Evolutionary conservation across 148 eudicot genomes (phyloP).

Genomic region (Cornus controversa): DNA sequence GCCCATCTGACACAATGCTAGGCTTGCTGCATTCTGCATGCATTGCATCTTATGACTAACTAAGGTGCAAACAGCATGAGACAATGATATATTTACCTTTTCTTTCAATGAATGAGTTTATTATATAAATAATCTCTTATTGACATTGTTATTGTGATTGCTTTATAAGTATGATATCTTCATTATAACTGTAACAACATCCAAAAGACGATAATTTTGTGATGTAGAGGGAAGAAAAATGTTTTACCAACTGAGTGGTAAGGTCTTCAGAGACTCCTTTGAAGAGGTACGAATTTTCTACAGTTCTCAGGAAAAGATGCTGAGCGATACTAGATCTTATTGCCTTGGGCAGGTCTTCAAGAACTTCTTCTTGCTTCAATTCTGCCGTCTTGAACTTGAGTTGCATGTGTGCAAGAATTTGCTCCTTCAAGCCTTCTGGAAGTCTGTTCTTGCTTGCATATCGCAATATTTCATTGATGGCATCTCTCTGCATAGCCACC

Average conservation of each 20-base stretch:
- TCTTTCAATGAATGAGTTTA: too few relatives aligned
- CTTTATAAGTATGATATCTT: neutral
- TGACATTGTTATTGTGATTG: neutral
- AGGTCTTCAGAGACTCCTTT: conserved; percentile 48
- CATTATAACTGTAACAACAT: neutral
- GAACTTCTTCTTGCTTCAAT: conserved; percentile 56
- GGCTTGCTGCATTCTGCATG: neutral
- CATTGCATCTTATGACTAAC: neutral
- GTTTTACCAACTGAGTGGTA: conserved; percentile 45
- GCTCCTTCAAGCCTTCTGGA: conserved; percentile 52
- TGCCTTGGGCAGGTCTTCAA: conserved; percentile 55
- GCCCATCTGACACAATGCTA: neutral
- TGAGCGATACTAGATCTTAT: conserved; percentile 57
- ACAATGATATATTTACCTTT: too few relatives aligned
- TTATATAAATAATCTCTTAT: neutral
- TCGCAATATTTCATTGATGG: conserved; percentile 39
- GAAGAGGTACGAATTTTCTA: conserved; percentile 48
- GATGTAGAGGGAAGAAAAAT: neutral
- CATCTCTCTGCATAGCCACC: conserved; percentile 39
- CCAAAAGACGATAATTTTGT: neutral
- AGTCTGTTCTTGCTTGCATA: conserved; percentile 53
- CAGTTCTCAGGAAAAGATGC: conserved; percentile 41
- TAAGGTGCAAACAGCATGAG: neutral
- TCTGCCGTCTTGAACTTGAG: conserved; percentile 58
- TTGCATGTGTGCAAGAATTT: conserved; percentile 57